These are phyloP conservation scores for Bipolaris gigantea DNA, from an alignment of 2,329 filamentous ascomycete species.

Conservation along the genomic window DNA sequence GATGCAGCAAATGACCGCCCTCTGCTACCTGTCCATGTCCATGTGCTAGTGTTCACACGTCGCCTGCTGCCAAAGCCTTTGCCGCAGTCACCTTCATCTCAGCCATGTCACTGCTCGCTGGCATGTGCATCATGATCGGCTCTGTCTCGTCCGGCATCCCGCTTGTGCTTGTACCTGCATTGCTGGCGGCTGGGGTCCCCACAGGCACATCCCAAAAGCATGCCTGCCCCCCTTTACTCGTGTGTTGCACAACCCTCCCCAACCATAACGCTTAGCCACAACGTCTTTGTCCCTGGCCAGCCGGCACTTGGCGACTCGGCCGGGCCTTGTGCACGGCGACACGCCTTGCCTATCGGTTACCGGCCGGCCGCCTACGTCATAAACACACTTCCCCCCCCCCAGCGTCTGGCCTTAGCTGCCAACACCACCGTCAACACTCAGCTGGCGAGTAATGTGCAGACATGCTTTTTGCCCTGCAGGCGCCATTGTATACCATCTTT, in stretches of 20 bases:
- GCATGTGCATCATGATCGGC: constrained; percentile 7
- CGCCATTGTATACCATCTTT: background rate
- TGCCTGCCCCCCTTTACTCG: background rate
- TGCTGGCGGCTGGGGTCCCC: constrained; percentile 10
- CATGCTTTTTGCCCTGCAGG: background rate
- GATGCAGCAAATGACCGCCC: constrained; percentile 22
- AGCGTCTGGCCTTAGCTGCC: too few species aligned
- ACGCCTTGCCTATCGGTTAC: constrained; percentile 48
- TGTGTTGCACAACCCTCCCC: constrained; percentile 3
- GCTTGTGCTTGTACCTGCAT: constrained; percentile 22
- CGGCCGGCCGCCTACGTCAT: constrained; percentile 11
- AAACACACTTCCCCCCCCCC: too few species aligned
- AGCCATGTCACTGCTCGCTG: background rate
- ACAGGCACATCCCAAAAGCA: constrained; percentile 7
- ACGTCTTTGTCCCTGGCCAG: constrained; percentile 63
- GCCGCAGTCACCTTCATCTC: background rate
- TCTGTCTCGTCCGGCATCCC: constrained; percentile 5
- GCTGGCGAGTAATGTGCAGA: too few species aligned
- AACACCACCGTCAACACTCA: too few species aligned
- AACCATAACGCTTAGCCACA: background rate
- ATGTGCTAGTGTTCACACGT: background rate
- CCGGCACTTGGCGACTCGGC: constrained; percentile 95
- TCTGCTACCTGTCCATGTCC: background rate
- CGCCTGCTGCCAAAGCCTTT: background rate
- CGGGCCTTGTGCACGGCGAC: constrained; percentile 95